Percentiles rank a stretch among this genome's conserved stretches.
Evolutionary conservation across 2,329 filamentous ascomycete genomes (phyloP).

Genomic region (Tolypocladium sp.): DNA sequence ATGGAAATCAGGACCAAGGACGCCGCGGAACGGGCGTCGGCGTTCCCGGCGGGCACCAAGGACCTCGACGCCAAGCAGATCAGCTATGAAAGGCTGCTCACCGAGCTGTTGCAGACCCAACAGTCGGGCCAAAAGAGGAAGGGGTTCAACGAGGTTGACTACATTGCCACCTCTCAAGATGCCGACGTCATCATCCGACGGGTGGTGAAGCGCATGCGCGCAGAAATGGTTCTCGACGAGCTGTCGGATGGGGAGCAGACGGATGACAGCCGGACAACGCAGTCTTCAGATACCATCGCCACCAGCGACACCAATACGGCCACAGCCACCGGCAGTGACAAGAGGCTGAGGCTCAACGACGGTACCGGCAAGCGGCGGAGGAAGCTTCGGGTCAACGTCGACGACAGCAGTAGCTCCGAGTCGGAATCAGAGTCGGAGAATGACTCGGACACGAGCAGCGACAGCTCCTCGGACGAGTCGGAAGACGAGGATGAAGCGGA

Average conservation of each 20-base stretch:
- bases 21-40: conserved; percentile 37
- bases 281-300: conserved; percentile 19
- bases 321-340: conserved; percentile 21
- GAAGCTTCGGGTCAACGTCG: conserved; percentile 40
- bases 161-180: conserved; percentile 39
- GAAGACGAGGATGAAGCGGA: conserved; percentile 19
- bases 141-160: conserved; percentile 43
- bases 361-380: conserved; percentile 38
- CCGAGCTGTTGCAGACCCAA: conserved; percentile 31
- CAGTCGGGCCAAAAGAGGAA: conserved; percentile 34
- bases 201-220: conserved; percentile 53
- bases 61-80: conserved; percentile 40
- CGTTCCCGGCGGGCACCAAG: conserved; percentile 40
- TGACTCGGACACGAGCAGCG: conserved; percentile 23
- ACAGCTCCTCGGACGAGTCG: conserved; percentile 27
- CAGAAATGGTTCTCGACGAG: conserved; percentile 47
- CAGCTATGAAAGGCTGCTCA: conserved; percentile 46
- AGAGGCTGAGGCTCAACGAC: conserved; percentile 34
- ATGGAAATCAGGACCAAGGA: conserved; percentile 50
- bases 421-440: conserved; percentile 9
- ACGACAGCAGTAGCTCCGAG: conserved; percentile 30
- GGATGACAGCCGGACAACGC: conserved; percentile 19
- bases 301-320: conserved; percentile 16
- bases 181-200: conserved; percentile 41
- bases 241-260: conserved; percentile 40